phyloP scores from a whole-genome alignment of 805 yeast genomes.

The Cyberlindnera maritima region DNA sequence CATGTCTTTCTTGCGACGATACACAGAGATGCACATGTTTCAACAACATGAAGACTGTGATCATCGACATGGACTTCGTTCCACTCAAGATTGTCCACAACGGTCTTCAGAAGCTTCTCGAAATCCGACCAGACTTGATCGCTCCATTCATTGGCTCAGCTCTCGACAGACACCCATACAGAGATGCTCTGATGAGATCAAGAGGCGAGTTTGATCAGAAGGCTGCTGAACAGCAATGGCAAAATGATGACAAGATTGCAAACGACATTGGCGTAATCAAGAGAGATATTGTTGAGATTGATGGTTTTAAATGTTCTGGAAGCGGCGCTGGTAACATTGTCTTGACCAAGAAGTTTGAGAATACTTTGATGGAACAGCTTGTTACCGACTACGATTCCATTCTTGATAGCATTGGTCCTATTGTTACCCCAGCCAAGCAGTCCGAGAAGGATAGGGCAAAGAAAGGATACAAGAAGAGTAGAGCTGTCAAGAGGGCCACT shows the following conservation, averaged over 20 bases:
- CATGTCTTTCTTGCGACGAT: background rate
- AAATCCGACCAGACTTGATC: background rate
- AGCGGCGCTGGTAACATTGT: background rate
- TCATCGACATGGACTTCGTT: background rate
- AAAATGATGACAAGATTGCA: background rate
- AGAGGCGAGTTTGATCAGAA: background rate
- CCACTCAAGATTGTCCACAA: background rate
- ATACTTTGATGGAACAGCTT: background rate
- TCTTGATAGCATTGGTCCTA: background rate
- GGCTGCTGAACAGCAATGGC: background rate
- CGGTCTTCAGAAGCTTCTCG: background rate
- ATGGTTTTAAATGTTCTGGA: background rate
- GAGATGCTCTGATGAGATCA: background rate
- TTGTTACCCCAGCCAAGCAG: background rate
- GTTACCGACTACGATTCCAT: background rate
- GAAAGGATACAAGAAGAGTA: background rate
- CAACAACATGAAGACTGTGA: background rate
- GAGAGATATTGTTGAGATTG: background rate
- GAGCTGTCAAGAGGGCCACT: too few relatives aligned
- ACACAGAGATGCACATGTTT: background rate
- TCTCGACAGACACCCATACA: slow-evolving; percentile 3
- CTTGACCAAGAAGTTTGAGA: background rate
- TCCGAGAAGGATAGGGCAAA: background rate
- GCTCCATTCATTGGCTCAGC: slow-evolving; percentile 1
- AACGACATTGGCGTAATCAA: background rate